Percentiles rank a stretch among this genome's conserved stretches.
phyloP scores from a whole-genome alignment of 2,329 filamentous ascomycete genomes.

The Alternaria novae-zelandiae region DNA sequence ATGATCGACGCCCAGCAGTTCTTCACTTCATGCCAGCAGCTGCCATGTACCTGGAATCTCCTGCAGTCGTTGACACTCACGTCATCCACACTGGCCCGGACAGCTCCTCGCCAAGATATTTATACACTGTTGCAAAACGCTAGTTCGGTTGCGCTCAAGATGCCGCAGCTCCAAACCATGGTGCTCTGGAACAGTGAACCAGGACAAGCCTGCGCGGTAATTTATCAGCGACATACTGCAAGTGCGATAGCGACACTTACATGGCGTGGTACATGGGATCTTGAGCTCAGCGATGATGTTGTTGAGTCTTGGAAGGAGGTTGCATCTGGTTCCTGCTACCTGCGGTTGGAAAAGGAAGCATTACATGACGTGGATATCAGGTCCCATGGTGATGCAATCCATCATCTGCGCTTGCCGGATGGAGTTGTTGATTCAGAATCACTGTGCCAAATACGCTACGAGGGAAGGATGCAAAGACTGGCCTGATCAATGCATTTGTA shows the following conservation, averaged over 20 bases:
- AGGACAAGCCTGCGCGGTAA: constrained; percentile 25
- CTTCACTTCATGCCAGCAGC: constrained; percentile 28
- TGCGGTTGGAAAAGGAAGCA: constrained; percentile 13
- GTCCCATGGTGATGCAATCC: constrained; percentile 26
- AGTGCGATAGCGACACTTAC: constrained; percentile 25
- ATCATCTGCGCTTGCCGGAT: constrained; percentile 26
- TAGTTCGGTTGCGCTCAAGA: constrained; percentile 26
- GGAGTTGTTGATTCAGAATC: constrained; percentile 25
- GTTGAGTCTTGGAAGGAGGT: constrained; percentile 25
- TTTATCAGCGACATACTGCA: constrained; percentile 26
- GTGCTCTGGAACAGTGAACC: constrained; percentile 30
- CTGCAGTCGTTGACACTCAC: constrained; percentile 27
- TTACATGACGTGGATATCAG: constrained; percentile 25
- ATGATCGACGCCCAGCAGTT: constrained; percentile 30
- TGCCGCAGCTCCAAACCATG: constrained; percentile 28
- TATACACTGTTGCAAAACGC: constrained; percentile 26
- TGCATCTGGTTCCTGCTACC: not conserved
- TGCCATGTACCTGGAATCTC: constrained; percentile 29
- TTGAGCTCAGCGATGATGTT: constrained; percentile 25
- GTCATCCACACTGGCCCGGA: constrained; percentile 25
- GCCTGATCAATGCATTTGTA: not conserved
- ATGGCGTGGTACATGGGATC: constrained; percentile 28
- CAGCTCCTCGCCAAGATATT: constrained; percentile 20
- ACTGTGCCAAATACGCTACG: constrained; percentile 23
- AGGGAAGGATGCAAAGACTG: constrained; percentile 23